Evolutionary conservation across 352 stramenopile species (phyloP), one percentile per base, ranked within the genome.

Genomic region (Globisporangium emineosum): DNA sequence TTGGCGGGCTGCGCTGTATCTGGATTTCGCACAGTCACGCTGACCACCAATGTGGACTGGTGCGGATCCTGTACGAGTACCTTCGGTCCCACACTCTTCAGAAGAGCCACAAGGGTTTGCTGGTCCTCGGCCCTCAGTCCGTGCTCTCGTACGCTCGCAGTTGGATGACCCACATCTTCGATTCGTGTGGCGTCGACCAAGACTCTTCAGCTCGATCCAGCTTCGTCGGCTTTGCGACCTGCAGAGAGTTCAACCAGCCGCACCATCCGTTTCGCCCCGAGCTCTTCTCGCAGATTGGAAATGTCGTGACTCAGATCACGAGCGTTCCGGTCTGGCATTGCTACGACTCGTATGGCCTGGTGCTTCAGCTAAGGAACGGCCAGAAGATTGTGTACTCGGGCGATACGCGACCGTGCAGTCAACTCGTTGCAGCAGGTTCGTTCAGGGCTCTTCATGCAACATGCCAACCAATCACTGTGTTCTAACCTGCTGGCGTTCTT

Each of bases 21-120:
- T 99, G 95, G 94, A 97, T 99, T 55, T 98, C 93, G 4, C 97
- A 99, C 68, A 95, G 96, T 37, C 97, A 99, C 68, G 96, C 96
- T 0, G 97, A 99, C 65, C 97, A 99, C 69, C 94, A 99, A 71
- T 92, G 98, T 27, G 97, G 97, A 21, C 69, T 99, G 12, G 73
- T 98, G n/a, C 81, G 91, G 8, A 75, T 99, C 3, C 69, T 99
- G 33, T 70, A 81, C 61, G 78, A 89, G 30, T 90, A 78, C 29
- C 69, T 76, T 25, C 60, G 69, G 15, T 75, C 76, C 45, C 64
- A 75, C 13, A 17, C 45, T n/a, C 3, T 19, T n/a, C n/a, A 47
- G 10, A 56, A 49, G 33, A 32, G 42, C 66, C 55, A 30, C 12
- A 49, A 49, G 27, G 12, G 49, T 0, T 64, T 91, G 2, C 68